Evolutionary conservation across 495 filamentous ascomycete genomes (phyloP).

Genomic region (Penicillium verhagenii): DNA sequence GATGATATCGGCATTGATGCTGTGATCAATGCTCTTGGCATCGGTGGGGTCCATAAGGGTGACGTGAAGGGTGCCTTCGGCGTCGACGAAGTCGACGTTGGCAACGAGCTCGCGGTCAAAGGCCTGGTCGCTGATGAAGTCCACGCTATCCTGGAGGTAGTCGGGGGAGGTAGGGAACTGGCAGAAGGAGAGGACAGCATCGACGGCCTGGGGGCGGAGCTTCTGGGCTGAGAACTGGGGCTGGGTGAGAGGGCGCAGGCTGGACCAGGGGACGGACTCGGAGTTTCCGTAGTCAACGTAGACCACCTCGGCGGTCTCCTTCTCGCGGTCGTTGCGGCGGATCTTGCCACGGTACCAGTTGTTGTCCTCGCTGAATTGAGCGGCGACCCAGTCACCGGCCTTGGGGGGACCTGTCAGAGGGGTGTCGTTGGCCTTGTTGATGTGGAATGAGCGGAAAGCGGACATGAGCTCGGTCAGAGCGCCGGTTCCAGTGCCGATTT

Average conservation of each 20-base stretch:
- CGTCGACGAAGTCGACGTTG: constrained; percentile 78
- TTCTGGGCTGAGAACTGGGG: constrained; percentile 74
- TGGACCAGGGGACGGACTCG: constrained; percentile 79
- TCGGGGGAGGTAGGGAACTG: constrained; percentile 77
- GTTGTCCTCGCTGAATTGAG: constrained; percentile 80
- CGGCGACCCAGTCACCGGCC: constrained; percentile 85
- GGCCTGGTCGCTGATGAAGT: constrained; percentile 66
- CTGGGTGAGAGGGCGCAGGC: constrained; percentile 73
- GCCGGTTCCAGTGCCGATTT: constrained; percentile 77
- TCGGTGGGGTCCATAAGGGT: constrained; percentile 75
- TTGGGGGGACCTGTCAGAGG: constrained; percentile 77
- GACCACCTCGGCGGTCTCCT: constrained; percentile 81
- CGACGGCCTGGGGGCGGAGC: constrained; percentile 81
- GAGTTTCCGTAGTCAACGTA: constrained; percentile 98
- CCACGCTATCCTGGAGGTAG: constrained; percentile 76
- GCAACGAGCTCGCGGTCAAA: constrained; percentile 74
- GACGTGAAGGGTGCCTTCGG: constrained; percentile 75
- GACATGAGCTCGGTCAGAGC: constrained; percentile 83
- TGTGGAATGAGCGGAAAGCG: constrained; percentile 83
- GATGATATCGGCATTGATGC: constrained; percentile 83
- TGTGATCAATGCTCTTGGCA: constrained; percentile 64
- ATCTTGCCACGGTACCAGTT: constrained; percentile 94
- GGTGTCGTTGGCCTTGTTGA: constrained; percentile 68
- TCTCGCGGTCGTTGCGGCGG: constrained; percentile 85
- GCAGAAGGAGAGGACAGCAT: constrained; percentile 82